phyloP scores from a whole-genome alignment of 2,329 filamentous ascomycete genomes.

The Aureobasidium melanogenum region DNA sequence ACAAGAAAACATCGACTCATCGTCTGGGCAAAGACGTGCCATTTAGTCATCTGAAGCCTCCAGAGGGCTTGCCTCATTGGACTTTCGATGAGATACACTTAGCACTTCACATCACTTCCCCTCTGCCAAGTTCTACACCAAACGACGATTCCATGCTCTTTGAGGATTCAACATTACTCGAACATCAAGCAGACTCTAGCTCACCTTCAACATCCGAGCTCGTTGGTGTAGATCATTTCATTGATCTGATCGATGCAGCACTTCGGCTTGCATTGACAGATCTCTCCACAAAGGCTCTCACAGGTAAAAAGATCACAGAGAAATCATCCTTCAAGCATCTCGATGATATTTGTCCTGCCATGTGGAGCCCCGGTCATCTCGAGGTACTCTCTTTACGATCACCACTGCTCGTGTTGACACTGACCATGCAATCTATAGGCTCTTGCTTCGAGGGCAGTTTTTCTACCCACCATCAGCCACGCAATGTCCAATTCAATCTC shows the following conservation, averaged over 20 bases:
- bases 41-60: conserved; percentile 24
- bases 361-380: conserved; percentile 33
- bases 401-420: conserved; percentile 11
- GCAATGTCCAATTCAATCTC: conserved; percentile 21
- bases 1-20: conserved; percentile 16
- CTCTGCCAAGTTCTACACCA: background rate
- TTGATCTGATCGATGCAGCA: conserved; percentile 23
- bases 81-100: conserved; percentile 25
- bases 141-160: background rate
- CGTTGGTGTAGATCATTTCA: background rate
- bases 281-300: conserved; percentile 17
- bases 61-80: conserved; percentile 21
- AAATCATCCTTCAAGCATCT: conserved; percentile 28
- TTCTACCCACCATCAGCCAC: conserved; percentile 31
- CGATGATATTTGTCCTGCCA: conserved; percentile 28
- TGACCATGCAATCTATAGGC: conserved; percentile 16
- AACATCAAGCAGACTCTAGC: background rate
- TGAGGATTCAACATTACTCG: background rate
- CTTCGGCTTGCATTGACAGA: conserved; percentile 29
- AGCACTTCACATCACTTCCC: conserved; percentile 16
- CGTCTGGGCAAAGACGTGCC: conserved; percentile 21
- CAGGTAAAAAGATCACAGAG: conserved; percentile 24
- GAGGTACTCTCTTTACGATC: conserved; percentile 16
- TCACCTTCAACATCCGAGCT: background rate
- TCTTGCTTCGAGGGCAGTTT: conserved; percentile 25